These are phyloP conservation scores for Baorangia bicolor DNA, from an alignment of 768 basidiomycete genomes.

Conservation along the genomic window DNA sequence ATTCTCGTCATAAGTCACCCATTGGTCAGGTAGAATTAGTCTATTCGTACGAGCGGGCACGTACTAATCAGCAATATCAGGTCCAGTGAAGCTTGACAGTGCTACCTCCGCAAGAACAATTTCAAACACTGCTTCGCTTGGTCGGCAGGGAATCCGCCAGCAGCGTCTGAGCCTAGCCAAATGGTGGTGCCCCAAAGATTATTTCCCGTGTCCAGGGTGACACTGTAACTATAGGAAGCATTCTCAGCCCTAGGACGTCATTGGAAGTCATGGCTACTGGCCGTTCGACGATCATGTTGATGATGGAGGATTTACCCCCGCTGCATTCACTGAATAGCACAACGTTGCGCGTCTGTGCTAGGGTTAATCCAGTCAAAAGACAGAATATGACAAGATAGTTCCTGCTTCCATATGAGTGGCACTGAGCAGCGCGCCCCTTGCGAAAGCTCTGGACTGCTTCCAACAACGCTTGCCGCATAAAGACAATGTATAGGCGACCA, in stretches of 20 bases:
- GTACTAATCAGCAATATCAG: too few relatives aligned
- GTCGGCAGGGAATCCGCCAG: slow-evolving; percentile 14
- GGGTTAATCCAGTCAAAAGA: neutral
- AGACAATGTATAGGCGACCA: neutral
- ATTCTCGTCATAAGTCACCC: too few relatives aligned
- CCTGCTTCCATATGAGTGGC: slow-evolving; percentile 7
- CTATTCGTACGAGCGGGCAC: too few relatives aligned
- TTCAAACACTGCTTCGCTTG: slow-evolving; percentile 20
- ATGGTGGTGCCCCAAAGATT: slow-evolving; percentile 37
- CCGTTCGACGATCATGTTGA: slow-evolving; percentile 35
- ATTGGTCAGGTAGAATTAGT: too few relatives aligned
- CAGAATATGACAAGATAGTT: neutral
- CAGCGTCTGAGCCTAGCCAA: slow-evolving; percentile 34
- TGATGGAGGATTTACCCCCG: slow-evolving; percentile 41
- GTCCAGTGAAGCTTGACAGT: too few relatives aligned
- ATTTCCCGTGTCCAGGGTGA: slow-evolving; percentile 14
- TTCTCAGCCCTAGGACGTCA: slow-evolving; percentile 25
- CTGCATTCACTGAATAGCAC: slow-evolving; percentile 36
- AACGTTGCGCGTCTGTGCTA: slow-evolving; percentile 27
- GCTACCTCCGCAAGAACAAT: slow-evolving; percentile 28
- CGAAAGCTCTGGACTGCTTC: neutral
- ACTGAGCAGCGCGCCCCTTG: neutral
- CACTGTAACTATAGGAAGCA: slow-evolving; percentile 19
- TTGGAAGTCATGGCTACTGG: slow-evolving; percentile 29
- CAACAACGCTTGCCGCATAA: neutral